Evolutionary conservation across 169 alveolate genomes (phyloP).

Genomic region (Eimeria necatrix): DNA sequence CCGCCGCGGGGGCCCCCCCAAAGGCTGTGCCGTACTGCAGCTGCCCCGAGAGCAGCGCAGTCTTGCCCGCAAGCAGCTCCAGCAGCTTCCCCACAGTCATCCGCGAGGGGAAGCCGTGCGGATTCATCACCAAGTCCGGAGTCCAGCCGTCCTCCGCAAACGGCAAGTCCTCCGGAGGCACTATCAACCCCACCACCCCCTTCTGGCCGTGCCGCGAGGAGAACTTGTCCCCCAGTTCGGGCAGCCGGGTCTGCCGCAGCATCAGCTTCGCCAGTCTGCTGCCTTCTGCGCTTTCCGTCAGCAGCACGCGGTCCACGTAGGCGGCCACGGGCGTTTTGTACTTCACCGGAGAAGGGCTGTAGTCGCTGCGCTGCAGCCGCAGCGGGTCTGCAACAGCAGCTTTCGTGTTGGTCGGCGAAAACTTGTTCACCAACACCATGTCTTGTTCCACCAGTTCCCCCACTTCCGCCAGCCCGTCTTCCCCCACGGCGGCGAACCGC

Average conservation of each 20-base stretch:
- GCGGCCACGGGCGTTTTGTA: constrained; percentile 94
- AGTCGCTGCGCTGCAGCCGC: constrained; percentile 58
- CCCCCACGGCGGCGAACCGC: constrained; percentile 90
- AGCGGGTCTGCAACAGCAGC: constrained; percentile 71
- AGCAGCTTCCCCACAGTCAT: constrained; percentile 99
- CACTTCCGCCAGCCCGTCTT: constrained; percentile 96
- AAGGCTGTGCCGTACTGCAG: constrained; percentile 99
- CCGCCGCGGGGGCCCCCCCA: constrained; percentile 96
- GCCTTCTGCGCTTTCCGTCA: constrained; percentile 95
- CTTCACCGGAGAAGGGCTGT: constrained; percentile 87
- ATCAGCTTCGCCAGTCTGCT: constrained; percentile 94
- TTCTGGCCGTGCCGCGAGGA: constrained; percentile 99
- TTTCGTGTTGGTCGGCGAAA: constrained; percentile 85
- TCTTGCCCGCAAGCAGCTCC: constrained; percentile 96
- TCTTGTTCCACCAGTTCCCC: constrained; percentile 95
- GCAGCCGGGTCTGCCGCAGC: constrained; percentile 94
- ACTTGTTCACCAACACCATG: constrained; percentile 88
- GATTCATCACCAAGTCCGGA: constrained; percentile 99
- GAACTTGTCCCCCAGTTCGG: constrained; percentile 93
- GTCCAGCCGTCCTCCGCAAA: constrained; percentile 99
- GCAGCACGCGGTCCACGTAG: constrained; percentile 97
- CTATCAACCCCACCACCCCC: constrained; percentile 99
- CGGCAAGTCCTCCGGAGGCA: constrained; percentile 97
- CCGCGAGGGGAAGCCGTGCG: constrained; percentile 99
- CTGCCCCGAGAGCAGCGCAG: constrained; percentile 97